Base-by-base conservation (phyloP, 495 filamentous ascomycete genomes). In the Tuber melanosporum region DNA sequence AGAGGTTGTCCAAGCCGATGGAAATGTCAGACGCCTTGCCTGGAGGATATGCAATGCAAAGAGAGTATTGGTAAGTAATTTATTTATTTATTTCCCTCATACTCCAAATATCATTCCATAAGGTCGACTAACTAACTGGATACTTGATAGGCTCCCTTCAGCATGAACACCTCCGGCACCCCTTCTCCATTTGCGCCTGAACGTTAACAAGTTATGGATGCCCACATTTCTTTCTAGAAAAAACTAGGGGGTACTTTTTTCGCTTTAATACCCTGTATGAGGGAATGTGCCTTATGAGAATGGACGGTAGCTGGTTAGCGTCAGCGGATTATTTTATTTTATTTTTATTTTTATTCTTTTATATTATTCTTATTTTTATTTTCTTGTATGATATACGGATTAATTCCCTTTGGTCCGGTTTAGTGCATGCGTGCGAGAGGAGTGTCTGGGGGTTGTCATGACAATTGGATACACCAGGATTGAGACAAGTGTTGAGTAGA, bases 41-140 rank as follows among this genome's bases (percentile, higher is more conserved):
- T 98, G 95, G 96, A 89, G 95, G 80, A 92, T 99, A 76, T 96
- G 92, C 84, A 95, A 94, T 84, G 96, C 94, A 42, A 97, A 97
- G 86, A 92, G 93, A 84, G 95, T 97, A 74, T 83, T 98, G 84
- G 95, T 97, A 87, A 85, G 93, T 88, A 14, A 73, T 46, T 7
- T 39, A 32, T 32, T 41, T 14, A 39, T 57, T 12, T 47, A 14
- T 6, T 22, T 39, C 0, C 14, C 1, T n/a, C 26, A 43, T 73
- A 14, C 26, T 12, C 57, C 57, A 32, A 26, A 62, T 32, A 17
- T 66, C 57, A 36, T 4, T 36, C 26, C 14, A 36, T 66, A 66
- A 62, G 20, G 26, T 66, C 0, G 36, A n/a, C 45, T 52, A 26
- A 5, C 20, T 42, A 76, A 52, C 77, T 80, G 73, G 76, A 44